These are phyloP conservation scores for Ascochyta koolunga DNA, from an alignment of 2,329 filamentous ascomycete species.

Conservation along the genomic window DNA sequence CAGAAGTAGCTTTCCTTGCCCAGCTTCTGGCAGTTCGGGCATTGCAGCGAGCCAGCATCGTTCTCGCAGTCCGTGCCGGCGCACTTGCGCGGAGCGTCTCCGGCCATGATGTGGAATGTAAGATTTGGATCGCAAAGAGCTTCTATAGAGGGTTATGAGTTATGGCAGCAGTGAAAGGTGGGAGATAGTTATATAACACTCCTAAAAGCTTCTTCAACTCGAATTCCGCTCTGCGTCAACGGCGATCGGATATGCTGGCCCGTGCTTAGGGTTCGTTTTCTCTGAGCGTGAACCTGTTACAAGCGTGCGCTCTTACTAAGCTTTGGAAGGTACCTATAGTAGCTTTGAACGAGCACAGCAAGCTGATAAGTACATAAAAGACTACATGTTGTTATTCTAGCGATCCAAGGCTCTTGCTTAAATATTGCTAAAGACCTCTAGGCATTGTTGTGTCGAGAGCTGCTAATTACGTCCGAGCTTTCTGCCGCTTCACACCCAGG, in stretches of 20 bases:
- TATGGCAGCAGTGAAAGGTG: neutral
- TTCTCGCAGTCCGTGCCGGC: conserved; percentile 84
- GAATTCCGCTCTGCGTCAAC: conserved; percentile 10
- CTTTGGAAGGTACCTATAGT: too few species aligned
- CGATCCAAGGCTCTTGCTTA: too few species aligned
- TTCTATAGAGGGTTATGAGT: neutral
- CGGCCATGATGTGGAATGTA: conserved; percentile 34
- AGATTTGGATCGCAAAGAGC: neutral
- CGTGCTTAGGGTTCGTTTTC: too few species aligned
- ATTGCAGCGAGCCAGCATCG: conserved; percentile 84
- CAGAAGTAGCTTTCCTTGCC: conserved; percentile 95
- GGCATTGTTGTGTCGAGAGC: too few species aligned
- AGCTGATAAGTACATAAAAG: too few species aligned
- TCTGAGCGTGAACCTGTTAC: neutral
- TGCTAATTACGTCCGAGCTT: too few species aligned
- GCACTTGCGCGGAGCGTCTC: conserved; percentile 69
- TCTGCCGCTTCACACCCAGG: too few species aligned
- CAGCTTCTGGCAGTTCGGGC: conserved; percentile 91
- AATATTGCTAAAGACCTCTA: too few species aligned
- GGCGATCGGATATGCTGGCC: too few species aligned
- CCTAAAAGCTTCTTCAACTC: neutral
- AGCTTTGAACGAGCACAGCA: too few species aligned
- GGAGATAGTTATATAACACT: conserved; percentile 6
- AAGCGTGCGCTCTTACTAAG: too few species aligned
- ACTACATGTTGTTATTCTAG: too few species aligned